Evolutionary conservation across 208 protist species (phyloP).

Genomic region (Trypanosoma caninum): DNA sequence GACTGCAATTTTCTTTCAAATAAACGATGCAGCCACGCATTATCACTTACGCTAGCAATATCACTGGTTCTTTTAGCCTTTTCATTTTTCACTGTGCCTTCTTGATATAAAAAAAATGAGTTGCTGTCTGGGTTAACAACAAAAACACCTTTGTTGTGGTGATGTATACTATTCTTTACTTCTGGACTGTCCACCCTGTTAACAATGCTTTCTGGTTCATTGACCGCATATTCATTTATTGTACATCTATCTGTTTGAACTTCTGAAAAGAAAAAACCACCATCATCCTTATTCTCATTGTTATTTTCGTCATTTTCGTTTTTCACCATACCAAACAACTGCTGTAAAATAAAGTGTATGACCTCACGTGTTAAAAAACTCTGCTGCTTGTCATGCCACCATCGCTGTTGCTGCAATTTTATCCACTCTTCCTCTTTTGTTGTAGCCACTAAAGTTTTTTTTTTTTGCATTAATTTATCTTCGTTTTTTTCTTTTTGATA

Average conservation of each 20-base stretch:
- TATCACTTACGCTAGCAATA: neutral
- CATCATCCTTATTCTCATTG: neutral
- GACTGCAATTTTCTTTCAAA: neutral
- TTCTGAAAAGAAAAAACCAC: neutral
- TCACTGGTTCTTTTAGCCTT: neutral
- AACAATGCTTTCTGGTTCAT: no score
- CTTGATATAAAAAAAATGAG: no score
- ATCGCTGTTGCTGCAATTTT: conserved; percentile 5
- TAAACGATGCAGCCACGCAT: neutral
- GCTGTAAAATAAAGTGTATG: conserved; percentile 5
- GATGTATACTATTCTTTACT: no score
- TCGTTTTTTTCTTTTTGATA: no score
- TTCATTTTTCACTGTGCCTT: neutral
- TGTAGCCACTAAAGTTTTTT: neutral
- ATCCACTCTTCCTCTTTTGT: neutral
- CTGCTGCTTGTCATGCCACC: neutral
- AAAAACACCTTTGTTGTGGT: no score
- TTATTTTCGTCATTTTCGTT: neutral
- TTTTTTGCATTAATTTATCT: no score
- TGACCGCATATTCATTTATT: neutral
- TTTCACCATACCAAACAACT: neutral
- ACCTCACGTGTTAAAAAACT: neutral
- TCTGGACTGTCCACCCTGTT: no score
- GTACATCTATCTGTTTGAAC: neutral
- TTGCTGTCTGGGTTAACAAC: no score